These are phyloP conservation scores for Diplodia scrobiculata DNA, from an alignment of 2,329 filamentous ascomycete species.

Conservation along the genomic window DNA sequence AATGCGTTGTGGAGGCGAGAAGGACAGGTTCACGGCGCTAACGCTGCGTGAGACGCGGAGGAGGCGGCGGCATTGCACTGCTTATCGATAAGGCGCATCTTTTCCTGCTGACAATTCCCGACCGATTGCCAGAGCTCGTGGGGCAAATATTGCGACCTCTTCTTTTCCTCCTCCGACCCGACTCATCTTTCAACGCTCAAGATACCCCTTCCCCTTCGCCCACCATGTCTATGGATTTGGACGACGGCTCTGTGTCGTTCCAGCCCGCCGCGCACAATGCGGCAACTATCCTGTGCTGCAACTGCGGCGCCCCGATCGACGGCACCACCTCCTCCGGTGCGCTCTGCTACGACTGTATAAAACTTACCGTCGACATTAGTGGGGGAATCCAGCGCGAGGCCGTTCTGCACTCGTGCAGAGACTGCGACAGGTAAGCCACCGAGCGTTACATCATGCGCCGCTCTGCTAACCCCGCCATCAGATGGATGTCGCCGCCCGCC, in stretches of 20 bases:
- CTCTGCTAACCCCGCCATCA: constrained; percentile 13
- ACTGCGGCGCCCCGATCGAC: constrained; percentile 94
- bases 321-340: constrained; percentile 72
- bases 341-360: constrained; percentile 94
- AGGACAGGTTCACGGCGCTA: neutral
- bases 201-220: constrained; percentile 21
- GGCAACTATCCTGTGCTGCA: constrained; percentile 90
- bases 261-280: constrained; percentile 45
- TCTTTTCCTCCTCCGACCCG: constrained; percentile 8
- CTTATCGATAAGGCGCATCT: constrained; percentile 26
- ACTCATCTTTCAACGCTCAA: neutral
- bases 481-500: constrained; percentile 80
- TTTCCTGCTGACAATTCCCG: constrained; percentile 27
- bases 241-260: constrained; percentile 44
- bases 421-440: constrained; percentile 68
- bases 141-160: constrained; percentile 18
- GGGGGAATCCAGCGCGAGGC: constrained; percentile 88
- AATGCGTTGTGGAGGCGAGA: neutral
- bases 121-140: constrained; percentile 20
- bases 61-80: neutral
- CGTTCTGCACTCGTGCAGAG: constrained; percentile 84
- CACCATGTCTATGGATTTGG: constrained; percentile 45
- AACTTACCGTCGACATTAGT: constrained; percentile 90
- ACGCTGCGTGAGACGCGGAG: neutral
- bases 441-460: constrained; percentile 3